These are phyloP conservation scores for Candida tammaniensis DNA, from an alignment of 805 yeast species.

Conservation along the genomic window DNA sequence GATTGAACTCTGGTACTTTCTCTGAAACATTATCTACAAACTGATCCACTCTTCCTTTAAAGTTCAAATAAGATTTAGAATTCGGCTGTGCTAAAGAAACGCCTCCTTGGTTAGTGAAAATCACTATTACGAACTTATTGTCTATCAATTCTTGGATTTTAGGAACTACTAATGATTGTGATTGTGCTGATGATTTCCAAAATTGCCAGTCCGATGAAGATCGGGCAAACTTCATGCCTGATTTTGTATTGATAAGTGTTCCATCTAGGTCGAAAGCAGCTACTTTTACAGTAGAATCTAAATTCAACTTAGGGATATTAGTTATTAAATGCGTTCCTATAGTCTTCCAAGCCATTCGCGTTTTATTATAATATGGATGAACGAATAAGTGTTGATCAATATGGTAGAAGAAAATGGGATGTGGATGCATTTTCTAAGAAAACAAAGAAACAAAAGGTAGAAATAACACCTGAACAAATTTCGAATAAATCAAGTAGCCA, in stretches of 20 bases:
- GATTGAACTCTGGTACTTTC: conserved; percentile 14
- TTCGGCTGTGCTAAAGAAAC: conserved; percentile 36
- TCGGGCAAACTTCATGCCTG: conserved; percentile 57
- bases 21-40: conserved; percentile 27
- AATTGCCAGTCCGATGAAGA: conserved; percentile 73
- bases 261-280: conserved; percentile 87
- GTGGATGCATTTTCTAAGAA: conserved; percentile 56
- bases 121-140: conserved; percentile 46
- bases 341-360: conserved; percentile 15
- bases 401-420: conserved; percentile 75
- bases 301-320: conserved; percentile 7
- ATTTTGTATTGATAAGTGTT: conserved; percentile 66
- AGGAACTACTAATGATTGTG: conserved; percentile 17
- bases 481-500: conserved; percentile 12
- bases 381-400: conserved; percentile 29
- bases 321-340: conserved; percentile 45
- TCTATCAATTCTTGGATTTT: conserved; percentile 21
- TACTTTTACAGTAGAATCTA: conserved; percentile 27
- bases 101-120: conserved; percentile 87
- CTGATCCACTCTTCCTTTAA: conserved; percentile 39
- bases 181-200: conserved; percentile 16
- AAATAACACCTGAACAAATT: conserved; percentile 3
- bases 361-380: not conserved
- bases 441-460: conserved; percentile 17
- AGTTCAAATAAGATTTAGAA: conserved; percentile 35